These are phyloP conservation scores for Lasiodiplodia hormozganensis DNA, from an alignment of 2,329 filamentous ascomycete species.

Conservation along the genomic window DNA sequence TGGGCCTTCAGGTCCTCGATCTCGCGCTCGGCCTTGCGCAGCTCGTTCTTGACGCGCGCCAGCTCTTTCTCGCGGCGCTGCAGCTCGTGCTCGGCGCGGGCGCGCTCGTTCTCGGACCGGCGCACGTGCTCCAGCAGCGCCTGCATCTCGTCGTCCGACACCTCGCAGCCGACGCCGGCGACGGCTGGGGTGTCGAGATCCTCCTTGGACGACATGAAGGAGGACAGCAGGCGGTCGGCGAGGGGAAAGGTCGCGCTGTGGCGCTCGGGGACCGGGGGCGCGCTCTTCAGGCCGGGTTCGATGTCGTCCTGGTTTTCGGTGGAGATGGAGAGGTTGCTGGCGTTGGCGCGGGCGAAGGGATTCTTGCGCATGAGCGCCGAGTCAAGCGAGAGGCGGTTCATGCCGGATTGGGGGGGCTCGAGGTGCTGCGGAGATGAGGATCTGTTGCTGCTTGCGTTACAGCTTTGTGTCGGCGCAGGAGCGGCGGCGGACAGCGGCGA, in stretches of 20 bases:
- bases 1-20: background rate
- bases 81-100: conserved; percentile 9
- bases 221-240: conserved; percentile 2
- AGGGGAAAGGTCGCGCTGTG: conserved; percentile 6
- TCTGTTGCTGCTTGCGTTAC: background rate
- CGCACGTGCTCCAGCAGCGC: conserved; percentile 21
- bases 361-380: conserved; percentile 20
- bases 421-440: background rate
- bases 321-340: conserved; percentile 6
- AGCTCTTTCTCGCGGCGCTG: conserved; percentile 22
- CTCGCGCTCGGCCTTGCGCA: conserved; percentile 10
- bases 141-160: conserved; percentile 23
- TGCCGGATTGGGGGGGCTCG: background rate
- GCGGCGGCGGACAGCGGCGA: background rate
- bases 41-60: conserved; percentile 24
- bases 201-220: background rate
- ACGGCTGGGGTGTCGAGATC: background rate
- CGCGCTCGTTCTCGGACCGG: conserved; percentile 10
- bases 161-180: conserved; percentile 1
- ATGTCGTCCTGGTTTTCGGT: conserved; percentile 1
- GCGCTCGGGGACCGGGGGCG: conserved; percentile 8
- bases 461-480: background rate
- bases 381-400: conserved; percentile 24
- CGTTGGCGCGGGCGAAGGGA: conserved; percentile 17
- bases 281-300: conserved; percentile 18